phyloP scores from a whole-genome alignment of 1,284 basidiomycete species.

The Trametes hirsuta region DNA sequence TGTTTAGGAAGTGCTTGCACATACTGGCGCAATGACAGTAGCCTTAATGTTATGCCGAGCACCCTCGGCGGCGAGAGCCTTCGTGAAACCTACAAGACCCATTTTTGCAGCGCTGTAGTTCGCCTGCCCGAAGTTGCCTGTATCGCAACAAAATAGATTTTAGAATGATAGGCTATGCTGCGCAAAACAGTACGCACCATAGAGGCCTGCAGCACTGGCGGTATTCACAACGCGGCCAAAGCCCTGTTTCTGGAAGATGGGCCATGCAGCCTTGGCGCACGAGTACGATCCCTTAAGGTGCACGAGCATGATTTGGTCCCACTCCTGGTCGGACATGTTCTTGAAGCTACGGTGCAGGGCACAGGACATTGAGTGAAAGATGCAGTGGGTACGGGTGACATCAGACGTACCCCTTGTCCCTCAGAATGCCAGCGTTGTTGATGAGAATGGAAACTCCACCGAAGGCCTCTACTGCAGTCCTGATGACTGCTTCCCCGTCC shows the following conservation, averaged over 20 bases:
- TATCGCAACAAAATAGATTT: not conserved
- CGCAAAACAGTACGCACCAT: constrained; percentile 52
- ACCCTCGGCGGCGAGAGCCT: constrained; percentile 90
- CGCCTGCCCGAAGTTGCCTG: constrained; percentile 95
- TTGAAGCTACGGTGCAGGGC: constrained; percentile 62
- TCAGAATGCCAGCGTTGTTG: constrained; percentile 97
- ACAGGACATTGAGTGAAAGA: not conserved
- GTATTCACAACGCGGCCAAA: constrained; percentile 94
- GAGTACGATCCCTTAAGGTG: constrained; percentile 95
- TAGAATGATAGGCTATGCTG: not conserved
- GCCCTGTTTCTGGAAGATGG: constrained; percentile 93
- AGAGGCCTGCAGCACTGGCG: constrained; percentile 86
- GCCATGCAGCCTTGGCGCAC: constrained; percentile 98
- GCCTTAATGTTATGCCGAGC: constrained; percentile 92
- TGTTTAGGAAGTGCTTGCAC: constrained; percentile 28
- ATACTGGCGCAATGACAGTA: constrained; percentile 88
- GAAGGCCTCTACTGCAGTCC: constrained; percentile 87
- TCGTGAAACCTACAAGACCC: constrained; percentile 89
- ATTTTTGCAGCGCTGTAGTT: constrained; percentile 93
- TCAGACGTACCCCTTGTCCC: constrained; percentile 70
- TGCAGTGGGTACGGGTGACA: not conserved
- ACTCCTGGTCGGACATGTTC: constrained; percentile 91
- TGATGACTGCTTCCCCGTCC: constrained; percentile 87
- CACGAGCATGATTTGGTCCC: constrained; percentile 86
- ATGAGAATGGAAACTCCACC: constrained; percentile 84